A percentile compares a stretch with the other conserved stretches of the same genome.
Conservation (phyloP, 305 asterid species). For the Salvia sclarea region DNA sequence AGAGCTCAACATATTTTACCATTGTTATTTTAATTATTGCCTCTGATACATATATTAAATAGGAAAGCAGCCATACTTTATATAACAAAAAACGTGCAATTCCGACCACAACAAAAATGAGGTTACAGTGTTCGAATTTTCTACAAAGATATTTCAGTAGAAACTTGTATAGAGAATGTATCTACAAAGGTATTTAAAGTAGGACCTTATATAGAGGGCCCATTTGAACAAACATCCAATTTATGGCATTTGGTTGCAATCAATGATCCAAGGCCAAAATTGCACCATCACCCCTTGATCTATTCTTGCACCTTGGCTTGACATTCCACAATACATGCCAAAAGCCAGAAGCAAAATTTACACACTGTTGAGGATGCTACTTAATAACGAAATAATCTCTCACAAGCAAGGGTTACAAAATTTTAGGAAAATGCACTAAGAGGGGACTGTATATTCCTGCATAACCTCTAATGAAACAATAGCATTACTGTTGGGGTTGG, state of each 20-base stretch:
- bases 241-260: neutral
- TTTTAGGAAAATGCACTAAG: neutral
- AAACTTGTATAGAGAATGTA: neutral
- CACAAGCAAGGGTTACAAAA: slow-evolving; percentile 25
- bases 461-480: slow-evolving; percentile 15
- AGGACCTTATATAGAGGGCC: neutral
- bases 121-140: no score
- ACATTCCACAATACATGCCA: neutral
- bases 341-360: slow-evolving; percentile 24
- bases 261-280: neutral
- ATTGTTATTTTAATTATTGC: no score
- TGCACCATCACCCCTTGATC: neutral
- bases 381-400: neutral
- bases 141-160: no score
- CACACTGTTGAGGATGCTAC: neutral
- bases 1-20: no score
- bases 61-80: no score
- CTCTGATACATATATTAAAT: no score
- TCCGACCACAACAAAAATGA: no score
- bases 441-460: slow-evolving; percentile 14
- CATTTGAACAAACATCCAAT: neutral
- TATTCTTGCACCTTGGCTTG: neutral
- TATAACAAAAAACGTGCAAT: no score
- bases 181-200: no score
- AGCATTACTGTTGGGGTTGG: neutral